These are phyloP conservation scores for Claviceps pazoutovae DNA, from an alignment of 2,329 filamentous ascomycete genomes.

Conservation along the genomic window DNA sequence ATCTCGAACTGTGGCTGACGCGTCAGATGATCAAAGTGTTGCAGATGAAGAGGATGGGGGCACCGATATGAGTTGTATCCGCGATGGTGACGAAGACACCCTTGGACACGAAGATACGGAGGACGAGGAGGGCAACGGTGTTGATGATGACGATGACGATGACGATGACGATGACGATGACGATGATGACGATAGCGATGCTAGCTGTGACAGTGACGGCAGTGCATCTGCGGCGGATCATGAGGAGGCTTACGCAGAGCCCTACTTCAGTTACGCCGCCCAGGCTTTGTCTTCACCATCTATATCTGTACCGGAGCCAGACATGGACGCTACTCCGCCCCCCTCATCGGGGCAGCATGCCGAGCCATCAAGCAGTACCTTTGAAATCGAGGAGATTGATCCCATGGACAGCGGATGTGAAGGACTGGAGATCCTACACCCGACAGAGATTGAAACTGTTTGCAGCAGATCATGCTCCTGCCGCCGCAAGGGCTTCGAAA, in stretches of 20 bases:
- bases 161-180: not conserved
- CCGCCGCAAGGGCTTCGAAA: slow-evolving; percentile 25
- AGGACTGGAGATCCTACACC: slow-evolving; percentile 27
- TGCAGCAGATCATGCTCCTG: slow-evolving; percentile 27
- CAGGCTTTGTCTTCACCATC: not conserved
- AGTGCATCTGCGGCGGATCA: not conserved
- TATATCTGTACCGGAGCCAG: not conserved
- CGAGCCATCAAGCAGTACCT: slow-evolving; percentile 10
- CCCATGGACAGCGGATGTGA: slow-evolving; percentile 31
- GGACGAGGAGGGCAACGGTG: not conserved
- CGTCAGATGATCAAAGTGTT: not conserved
- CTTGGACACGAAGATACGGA: not conserved
- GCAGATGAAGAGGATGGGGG: not conserved
- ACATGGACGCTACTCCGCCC: slow-evolving; percentile 1
- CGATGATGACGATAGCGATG: not conserved
- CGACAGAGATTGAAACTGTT: slow-evolving; percentile 33
- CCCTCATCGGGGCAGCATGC: slow-evolving; percentile 5
- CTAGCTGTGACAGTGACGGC: not conserved
- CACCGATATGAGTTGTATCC: not conserved
- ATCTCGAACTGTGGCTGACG: not conserved
- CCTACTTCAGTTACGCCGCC: not conserved
- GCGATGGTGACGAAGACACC: not conserved
- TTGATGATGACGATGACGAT: not conserved
- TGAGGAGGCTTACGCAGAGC: not conserved
- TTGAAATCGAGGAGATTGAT: slow-evolving; percentile 34